Evolutionary conservation across 495 filamentous ascomycete species (phyloP).

Genomic region (Lepraria neglecta): DNA sequence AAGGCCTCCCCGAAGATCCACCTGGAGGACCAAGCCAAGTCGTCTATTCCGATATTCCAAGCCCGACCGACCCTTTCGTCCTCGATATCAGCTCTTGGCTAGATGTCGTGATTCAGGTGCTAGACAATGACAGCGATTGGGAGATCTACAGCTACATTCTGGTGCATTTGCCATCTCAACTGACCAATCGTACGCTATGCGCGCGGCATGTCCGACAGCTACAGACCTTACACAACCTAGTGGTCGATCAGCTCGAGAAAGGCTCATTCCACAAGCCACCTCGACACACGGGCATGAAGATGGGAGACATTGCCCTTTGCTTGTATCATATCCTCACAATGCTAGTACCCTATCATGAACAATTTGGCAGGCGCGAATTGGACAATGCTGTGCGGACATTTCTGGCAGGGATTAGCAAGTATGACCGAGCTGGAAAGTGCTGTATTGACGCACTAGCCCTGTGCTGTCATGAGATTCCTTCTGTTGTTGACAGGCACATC

Average conservation of each 20-base stretch:
- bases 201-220: slow-evolving; percentile 62
- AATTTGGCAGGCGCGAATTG: slow-evolving; percentile 77
- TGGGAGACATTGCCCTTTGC: slow-evolving; percentile 80
- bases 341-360: slow-evolving; percentile 77
- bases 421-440: slow-evolving; percentile 78
- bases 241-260: slow-evolving; percentile 75
- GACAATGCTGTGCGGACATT: slow-evolving; percentile 85
- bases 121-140: slow-evolving; percentile 81
- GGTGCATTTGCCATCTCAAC: slow-evolving; percentile 77
- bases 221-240: slow-evolving; percentile 62
- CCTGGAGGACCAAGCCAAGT: slow-evolving; percentile 41
- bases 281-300: slow-evolving; percentile 65
- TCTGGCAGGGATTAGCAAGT: slow-evolving; percentile 65
- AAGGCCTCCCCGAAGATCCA: slow-evolving; percentile 50
- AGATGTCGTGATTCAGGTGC: slow-evolving; percentile 61
- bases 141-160: slow-evolving; percentile 89
- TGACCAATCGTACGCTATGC: slow-evolving; percentile 87
- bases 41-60: slow-evolving; percentile 32
- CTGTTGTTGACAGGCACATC: slow-evolving; percentile 72
- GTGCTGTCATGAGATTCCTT: slow-evolving; percentile 87
- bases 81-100: slow-evolving; percentile 71
- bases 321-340: slow-evolving; percentile 79
- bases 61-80: slow-evolving; percentile 30
- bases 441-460: slow-evolving; percentile 93
- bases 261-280: slow-evolving; percentile 72